phyloP scores from a whole-genome alignment of 305 asterid genomes.

The Solanum hybrid region DNA sequence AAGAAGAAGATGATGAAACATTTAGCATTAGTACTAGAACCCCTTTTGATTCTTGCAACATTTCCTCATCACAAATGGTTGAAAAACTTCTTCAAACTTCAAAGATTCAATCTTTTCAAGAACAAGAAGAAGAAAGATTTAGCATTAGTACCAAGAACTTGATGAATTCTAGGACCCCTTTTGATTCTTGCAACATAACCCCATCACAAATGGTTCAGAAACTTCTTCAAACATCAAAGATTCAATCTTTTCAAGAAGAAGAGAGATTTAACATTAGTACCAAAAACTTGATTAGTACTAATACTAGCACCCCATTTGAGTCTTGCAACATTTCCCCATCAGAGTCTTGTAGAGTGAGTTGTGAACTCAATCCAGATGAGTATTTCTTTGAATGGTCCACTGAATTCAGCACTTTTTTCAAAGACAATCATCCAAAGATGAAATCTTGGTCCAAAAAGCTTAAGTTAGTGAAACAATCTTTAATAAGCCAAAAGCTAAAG shows the following conservation, averaged over 20 bases:
- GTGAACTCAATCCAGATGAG: constrained; percentile 58
- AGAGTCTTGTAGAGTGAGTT: constrained; percentile 65
- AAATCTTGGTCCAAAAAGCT: constrained; percentile 50
- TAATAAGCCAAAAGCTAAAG: constrained; percentile 44
- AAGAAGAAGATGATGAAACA: constrained; percentile 12
- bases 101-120: neutral
- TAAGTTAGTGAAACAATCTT: constrained; percentile 42
- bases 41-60: constrained; percentile 42
- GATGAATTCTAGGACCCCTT: constrained; percentile 30
- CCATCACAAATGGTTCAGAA: neutral
- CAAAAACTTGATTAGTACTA: constrained; percentile 28
- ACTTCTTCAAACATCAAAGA: neutral
- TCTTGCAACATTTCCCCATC: constrained; percentile 60
- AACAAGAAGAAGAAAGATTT: constrained; percentile 8
- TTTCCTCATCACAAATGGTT: neutral
- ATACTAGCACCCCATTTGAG: constrained; percentile 33
- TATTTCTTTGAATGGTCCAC: constrained; percentile 67
- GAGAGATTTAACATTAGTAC: constrained; percentile 14
- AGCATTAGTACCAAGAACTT: constrained; percentile 17
- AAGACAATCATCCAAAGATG: constrained; percentile 20
- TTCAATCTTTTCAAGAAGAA: constrained; percentile 7
- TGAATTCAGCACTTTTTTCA: constrained; percentile 36
- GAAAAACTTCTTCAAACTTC: constrained; percentile 1
- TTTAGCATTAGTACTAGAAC: constrained; percentile 24
- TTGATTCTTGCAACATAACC: constrained; percentile 31